Conservation (phyloP, 345 rosid genomes). For the Murraya paniculata region DNA sequence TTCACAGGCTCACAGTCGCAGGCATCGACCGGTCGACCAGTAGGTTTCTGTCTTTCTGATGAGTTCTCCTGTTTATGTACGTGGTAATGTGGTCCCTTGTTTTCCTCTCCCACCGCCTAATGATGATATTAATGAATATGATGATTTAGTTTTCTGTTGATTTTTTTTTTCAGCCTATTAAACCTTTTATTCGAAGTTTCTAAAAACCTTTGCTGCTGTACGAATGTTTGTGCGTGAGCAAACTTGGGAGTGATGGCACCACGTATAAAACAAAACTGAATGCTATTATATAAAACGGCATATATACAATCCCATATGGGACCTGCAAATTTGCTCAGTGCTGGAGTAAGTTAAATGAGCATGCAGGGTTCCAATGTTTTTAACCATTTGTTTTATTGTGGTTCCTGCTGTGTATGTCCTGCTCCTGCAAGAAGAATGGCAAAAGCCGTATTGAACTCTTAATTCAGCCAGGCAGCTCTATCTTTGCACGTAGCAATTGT, state of each 20-base stretch:
- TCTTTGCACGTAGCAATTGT: not conserved
- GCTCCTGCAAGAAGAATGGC: not conserved
- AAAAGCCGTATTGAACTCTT: not conserved
- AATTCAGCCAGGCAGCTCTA: not conserved
- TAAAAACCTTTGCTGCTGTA: not conserved
- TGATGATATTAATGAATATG: too few species aligned
- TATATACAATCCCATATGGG: not conserved
- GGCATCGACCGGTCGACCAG: not conserved
- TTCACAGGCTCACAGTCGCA: not conserved
- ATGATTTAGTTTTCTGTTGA: not conserved
- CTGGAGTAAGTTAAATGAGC: not conserved
- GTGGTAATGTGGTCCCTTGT: not conserved
- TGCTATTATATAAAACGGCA: not conserved
- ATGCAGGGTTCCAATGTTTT: not conserved
- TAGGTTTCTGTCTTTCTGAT: not conserved
- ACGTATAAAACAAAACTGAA: not conserved
- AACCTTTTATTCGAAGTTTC: too few species aligned
- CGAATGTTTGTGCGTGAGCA: not conserved
- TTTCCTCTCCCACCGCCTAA: too few species aligned
- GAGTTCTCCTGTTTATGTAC: not conserved
- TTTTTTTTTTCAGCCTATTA: not conserved
- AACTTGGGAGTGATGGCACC: not conserved
- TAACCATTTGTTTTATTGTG: not conserved
- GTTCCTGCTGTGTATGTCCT: not conserved
- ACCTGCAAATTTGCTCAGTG: not conserved